Evolutionary conservation across 208 protist genomes (phyloP).

Genomic region (Acanthamoeba sp.): DNA sequence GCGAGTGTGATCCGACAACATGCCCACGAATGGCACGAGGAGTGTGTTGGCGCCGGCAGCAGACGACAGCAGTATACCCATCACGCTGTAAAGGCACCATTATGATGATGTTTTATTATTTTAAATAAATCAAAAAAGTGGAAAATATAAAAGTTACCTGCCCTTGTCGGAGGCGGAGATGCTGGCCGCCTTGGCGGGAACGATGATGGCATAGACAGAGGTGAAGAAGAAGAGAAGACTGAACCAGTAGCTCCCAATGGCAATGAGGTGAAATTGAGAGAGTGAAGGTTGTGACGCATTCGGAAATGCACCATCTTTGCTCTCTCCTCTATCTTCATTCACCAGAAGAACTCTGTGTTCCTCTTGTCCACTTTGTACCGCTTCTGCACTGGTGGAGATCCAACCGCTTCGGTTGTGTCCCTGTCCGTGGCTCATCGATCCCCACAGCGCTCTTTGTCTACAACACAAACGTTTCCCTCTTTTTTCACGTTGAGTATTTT

Average conservation of each 20-base stretch:
- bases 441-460: no score
- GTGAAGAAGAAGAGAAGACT: conserved; percentile 36
- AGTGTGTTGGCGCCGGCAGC: conserved; percentile 26
- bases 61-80: background rate
- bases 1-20: background rate
- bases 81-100: background rate
- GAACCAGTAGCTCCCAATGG: conserved; percentile 7
- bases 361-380: background rate
- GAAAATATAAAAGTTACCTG: background rate
- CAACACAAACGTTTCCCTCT: no score
- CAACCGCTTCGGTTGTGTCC: background rate
- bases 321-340: background rate
- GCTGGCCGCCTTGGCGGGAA: background rate
- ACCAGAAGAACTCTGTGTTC: background rate
- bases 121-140: background rate
- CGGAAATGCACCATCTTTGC: no score
- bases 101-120: background rate
- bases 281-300: background rate
- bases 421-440: background rate
- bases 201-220: conserved; percentile 18
- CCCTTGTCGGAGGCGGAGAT: background rate
- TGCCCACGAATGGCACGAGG: background rate
- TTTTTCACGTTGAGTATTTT: no score
- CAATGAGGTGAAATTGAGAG: background rate
- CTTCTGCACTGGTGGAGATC: background rate